Conservation (phyloP, 371 early-diverging fungal species). For the Rhizopus arrhizus region DNA sequence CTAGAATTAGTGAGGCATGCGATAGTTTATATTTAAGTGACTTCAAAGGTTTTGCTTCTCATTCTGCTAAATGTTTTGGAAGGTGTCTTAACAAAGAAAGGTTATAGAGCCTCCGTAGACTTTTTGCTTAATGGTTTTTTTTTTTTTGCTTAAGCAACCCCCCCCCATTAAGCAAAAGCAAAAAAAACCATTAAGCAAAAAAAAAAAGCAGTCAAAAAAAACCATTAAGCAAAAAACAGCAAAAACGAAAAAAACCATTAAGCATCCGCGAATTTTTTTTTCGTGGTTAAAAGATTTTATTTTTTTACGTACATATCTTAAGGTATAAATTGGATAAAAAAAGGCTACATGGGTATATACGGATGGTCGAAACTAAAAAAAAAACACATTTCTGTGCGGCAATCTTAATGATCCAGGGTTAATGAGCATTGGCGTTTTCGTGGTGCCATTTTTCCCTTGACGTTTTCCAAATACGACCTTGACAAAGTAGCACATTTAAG, state of each 20-base stretch:
- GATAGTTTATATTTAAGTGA: too few species aligned
- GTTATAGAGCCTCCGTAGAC: conserved; percentile 3
- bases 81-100: conserved; percentile 3
- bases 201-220: too few species aligned
- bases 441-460: conserved; percentile 17
- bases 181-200: conserved; percentile 10
- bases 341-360: conserved; percentile 11
- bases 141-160: neutral
- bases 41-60: too few species aligned
- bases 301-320: conserved; percentile 12
- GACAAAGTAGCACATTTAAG: conserved; percentile 12
- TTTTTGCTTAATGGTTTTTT: neutral
- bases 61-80: conserved; percentile 3
- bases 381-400: conserved; percentile 16
- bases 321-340: conserved; percentile 11
- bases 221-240: conserved; percentile 4
- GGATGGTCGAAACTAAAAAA: conserved; percentile 10
- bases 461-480: conserved; percentile 15
- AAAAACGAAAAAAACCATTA: conserved; percentile 9
- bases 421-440: conserved; percentile 14
- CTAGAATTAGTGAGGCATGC: conserved; percentile 1
- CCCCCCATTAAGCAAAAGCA: neutral
- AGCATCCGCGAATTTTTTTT: conserved; percentile 10
- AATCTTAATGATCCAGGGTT: conserved; percentile 14
- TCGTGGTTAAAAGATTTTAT: conserved; percentile 2